phyloP scores from a whole-genome alignment of 371 early-diverging fungal genomes.

The Zopfochytrium polystomum region DNA sequence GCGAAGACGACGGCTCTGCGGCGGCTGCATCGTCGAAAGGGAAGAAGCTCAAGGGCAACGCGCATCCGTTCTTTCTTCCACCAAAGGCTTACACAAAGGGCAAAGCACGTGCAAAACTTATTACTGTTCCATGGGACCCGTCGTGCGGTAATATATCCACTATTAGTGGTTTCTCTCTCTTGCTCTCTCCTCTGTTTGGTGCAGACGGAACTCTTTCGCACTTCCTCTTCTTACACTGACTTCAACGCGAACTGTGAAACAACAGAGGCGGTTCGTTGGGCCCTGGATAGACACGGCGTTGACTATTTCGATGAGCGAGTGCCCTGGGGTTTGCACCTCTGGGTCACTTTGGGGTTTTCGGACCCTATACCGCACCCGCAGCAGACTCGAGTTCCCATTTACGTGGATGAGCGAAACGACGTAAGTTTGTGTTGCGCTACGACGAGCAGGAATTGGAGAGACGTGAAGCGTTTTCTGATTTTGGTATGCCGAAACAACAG shows the following conservation, averaged over 20 bases:
- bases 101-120: no score
- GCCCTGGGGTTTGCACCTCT: slow-evolving; percentile 43
- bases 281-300: slow-evolving; percentile 39
- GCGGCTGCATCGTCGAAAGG: no score
- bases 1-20: no score
- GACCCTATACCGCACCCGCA: slow-evolving; percentile 30
- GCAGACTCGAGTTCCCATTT: slow-evolving; percentile 32
- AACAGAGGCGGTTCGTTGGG: slow-evolving; percentile 42
- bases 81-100: no score
- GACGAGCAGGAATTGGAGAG: no score
- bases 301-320: slow-evolving; percentile 27
- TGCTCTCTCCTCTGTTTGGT: not conserved
- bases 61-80: no score
- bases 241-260: slow-evolving; percentile 4
- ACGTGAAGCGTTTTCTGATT: no score
- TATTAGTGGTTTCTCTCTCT: not conserved
- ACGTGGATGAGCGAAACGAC: slow-evolving; percentile 38
- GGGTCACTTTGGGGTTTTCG: slow-evolving; percentile 28
- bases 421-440: slow-evolving; percentile 15
- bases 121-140: slow-evolving; percentile 37
- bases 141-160: slow-evolving; percentile 12
- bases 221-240: not conserved
- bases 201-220: not conserved
- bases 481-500: no score
- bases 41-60: no score